These are phyloP conservation scores for Curvularia verruculosa DNA, from an alignment of 2,329 filamentous ascomycete genomes.

Conservation along the genomic window DNA sequence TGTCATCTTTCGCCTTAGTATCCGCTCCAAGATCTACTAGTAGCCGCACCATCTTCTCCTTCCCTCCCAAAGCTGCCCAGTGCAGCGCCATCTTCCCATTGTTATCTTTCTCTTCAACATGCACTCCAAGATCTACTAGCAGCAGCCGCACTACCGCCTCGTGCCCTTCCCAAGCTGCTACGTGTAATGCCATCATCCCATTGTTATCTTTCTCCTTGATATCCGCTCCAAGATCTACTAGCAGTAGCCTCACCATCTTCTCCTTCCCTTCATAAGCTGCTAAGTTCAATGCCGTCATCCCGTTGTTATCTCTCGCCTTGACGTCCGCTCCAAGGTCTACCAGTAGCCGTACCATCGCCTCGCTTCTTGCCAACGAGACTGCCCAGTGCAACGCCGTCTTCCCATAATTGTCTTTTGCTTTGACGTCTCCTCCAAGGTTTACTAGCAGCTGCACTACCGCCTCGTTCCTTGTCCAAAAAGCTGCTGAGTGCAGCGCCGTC, in stretches of 20 bases:
- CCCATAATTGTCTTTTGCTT: neutral
- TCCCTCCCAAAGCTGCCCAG: neutral
- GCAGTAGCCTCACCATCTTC: neutral
- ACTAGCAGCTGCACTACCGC: neutral
- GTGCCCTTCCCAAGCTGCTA: neutral
- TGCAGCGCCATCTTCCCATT: neutral
- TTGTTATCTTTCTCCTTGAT: neutral
- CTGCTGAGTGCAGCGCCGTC: slow-evolving; percentile 6
- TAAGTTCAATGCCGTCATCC: neutral
- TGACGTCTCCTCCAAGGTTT: neutral
- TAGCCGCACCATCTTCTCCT: neutral
- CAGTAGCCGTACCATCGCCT: neutral
- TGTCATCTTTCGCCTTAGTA: neutral
- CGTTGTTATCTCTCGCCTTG: neutral
- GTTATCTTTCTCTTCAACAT: neutral
- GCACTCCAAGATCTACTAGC: neutral
- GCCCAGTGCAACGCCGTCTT: slow-evolving; percentile 3
- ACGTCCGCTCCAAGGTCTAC: slow-evolving; percentile 9
- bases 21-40: neutral
- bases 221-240: slow-evolving; percentile 6
- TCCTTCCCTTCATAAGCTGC: neutral
- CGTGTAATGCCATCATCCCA: neutral
- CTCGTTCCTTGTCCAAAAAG: neutral
- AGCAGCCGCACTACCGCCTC: neutral
- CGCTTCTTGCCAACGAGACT: neutral